Evolutionary conservation across 1,284 basidiomycete genomes (phyloP).

Genomic region (Pseudozyma sp.): DNA sequence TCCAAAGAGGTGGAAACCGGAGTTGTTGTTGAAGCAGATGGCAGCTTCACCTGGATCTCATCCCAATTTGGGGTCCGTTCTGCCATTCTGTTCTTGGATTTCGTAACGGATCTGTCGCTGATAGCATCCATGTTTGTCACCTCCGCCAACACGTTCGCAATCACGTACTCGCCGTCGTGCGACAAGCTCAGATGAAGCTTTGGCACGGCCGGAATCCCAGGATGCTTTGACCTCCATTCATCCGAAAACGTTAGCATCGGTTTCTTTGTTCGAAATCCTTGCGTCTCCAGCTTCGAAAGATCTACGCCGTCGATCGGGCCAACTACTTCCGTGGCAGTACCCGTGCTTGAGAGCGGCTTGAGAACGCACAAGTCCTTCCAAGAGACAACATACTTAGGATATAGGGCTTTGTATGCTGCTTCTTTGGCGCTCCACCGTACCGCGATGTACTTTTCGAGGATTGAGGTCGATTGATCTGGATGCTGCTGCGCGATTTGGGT

Average conservation of each 20-base stretch:
- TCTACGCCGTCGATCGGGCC: slow-evolving; percentile 7
- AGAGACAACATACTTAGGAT: slow-evolving; percentile 74
- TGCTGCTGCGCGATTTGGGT: slow-evolving; percentile 6
- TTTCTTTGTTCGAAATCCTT: slow-evolving; percentile 33
- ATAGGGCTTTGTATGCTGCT: slow-evolving; percentile 88
- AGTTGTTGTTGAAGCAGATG: not conserved
- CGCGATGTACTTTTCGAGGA: slow-evolving; percentile 29
- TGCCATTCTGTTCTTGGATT: no score
- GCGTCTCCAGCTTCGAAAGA: slow-evolving; percentile 15
- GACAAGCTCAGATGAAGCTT: slow-evolving; percentile 77
- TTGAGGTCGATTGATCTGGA: slow-evolving; percentile 3
- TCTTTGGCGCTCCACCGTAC: slow-evolving; percentile 76
- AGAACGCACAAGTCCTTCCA: slow-evolving; percentile 79
- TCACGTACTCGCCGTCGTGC: slow-evolving; percentile 86
- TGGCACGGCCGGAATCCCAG: slow-evolving; percentile 52
- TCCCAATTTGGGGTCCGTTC: not conserved
- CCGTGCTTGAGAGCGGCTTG: slow-evolving; percentile 12
- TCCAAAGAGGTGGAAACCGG: not conserved
- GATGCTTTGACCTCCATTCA: slow-evolving; percentile 51
- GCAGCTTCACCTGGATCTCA: slow-evolving; percentile 10
- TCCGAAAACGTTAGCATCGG: slow-evolving; percentile 36
- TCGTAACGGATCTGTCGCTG: no score
- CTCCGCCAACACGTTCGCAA: slow-evolving; percentile 77
- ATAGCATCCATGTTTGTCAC: not conserved
- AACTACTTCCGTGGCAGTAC: not conserved